Evolutionary conservation across 2,329 filamentous ascomycete species (phyloP), one percentile per base, ranked within the genome.

Genomic region (Domatiomyces catenatus): DNA sequence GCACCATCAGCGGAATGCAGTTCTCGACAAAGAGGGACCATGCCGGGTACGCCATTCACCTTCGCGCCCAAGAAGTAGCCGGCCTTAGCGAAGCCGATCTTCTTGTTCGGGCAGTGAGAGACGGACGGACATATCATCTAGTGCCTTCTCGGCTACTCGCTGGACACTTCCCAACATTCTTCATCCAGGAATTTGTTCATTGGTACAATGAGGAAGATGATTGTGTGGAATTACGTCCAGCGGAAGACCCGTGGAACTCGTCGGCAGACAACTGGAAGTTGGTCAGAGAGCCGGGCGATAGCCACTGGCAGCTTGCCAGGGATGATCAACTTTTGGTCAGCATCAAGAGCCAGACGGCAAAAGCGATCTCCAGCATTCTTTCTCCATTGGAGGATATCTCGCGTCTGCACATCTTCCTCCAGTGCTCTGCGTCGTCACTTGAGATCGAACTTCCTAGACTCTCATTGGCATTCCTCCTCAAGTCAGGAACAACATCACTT

Each of bases 391-490:
- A 73, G 50, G 43, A 58, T 1, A 20, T 22, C 0, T 5, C 44
- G 0, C 56, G 66, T 24, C 63, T 73, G 8, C 64, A 73, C 20
- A 59, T 67, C 1, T 57, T 61, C 1, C 52, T 62, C 8, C 50
- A 62, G 20, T 4, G 42, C 0, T 49, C 51, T 1, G 49, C 47
- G 1, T 50, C 39, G 1, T 42, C 20, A 0, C 39, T 50, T 15
- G 59, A 68, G 0, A 62, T 75, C 1, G 64, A 70, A 1, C 52
- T 80, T 1, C 73, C 74, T 0, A 63, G 71, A 2, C 59, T 77
- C 0, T 66, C 69, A 3, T 61, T 80, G 0, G 64, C 66, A 0
- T 81, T 81, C 50, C 58, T 53, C 7, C 49, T 75, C 1, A 54
- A 57, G 1, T 45, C 48, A 42, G n/a, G 44, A n/a, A 44, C 48